Base-by-base conservation (phyloP, 2,329 filamentous ascomycete species). In the Dactylellina cionopaga region DNA sequence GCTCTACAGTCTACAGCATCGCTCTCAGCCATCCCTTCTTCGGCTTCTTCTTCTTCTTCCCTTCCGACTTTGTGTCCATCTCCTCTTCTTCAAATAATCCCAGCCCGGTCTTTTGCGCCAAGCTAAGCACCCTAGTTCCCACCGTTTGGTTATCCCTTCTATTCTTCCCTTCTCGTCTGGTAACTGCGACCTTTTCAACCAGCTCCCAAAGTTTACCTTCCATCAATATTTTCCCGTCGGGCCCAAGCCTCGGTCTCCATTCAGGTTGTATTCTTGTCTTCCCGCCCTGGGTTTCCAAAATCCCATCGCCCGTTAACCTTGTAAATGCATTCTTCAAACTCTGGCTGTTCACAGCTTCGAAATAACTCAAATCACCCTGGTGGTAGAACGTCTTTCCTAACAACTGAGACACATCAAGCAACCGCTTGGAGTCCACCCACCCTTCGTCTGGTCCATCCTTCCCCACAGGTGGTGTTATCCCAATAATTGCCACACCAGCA, bases 311-410 rank as follows among this genome's bases (percentile, higher is more conserved):
- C 76, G 93, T 89, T 78, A 96, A 96, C 13, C 92, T 88, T 35
- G 87, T 85, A 80, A 94, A 97, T 0, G 93, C 90, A 80, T 99
- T 99, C 79, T 95, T 96, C 64, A 99, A 86, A 0, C 93, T 96
- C 80, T 99, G 94, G 77, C 97, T 97, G 83, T 99, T 99, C 75
- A 99, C 94, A 1, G 95, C 93, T 81, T 99, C 95, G 76, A 97
- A 98, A 81, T 99, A 99, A 27, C 90, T 93, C 7, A 99, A 86
- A 78, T 99, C 95, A 63, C 95, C 95, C 82, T 99, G 94, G 79
- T 99, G 94, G 79, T 97, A 99, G 0, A 99, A 85, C 0, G 95
- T 98, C 81, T 99, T 98, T 60, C 95, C 95, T 27, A 97, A 87
- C 86, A 95, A 78, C 77, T 96, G 92, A 0, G 93, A 91, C 76